Percentiles rank a stretch among this genome's conserved stretches.
phyloP scores from a whole-genome alignment of 2,329 filamentous ascomycete genomes.

The Acrocalymma vagum region DNA sequence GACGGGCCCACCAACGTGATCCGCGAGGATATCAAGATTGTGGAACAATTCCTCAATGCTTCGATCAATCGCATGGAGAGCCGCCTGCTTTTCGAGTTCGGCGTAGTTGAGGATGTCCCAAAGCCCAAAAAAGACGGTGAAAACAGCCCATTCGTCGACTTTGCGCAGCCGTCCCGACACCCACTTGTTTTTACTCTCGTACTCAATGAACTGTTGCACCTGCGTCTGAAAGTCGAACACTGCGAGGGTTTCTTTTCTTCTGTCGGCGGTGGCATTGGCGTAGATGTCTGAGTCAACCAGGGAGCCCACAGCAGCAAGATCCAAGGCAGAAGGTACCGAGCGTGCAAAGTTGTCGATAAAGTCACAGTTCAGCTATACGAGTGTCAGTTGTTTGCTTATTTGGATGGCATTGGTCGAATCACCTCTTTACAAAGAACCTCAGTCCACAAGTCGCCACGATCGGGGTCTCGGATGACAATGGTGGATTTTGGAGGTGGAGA shows the following conservation, averaged over 20 bases:
- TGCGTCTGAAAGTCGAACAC: conserved; percentile 47
- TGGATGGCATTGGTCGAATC: conserved; percentile 7
- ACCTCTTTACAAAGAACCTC: conserved; percentile 48
- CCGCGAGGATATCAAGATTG: conserved; percentile 42
- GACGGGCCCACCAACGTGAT: conserved; percentile 28
- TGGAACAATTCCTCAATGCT: conserved; percentile 44
- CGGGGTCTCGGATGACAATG: conserved; percentile 32
- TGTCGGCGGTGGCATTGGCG: conserved; percentile 32
- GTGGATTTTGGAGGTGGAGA: conserved; percentile 33
- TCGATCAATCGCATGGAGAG: conserved; percentile 38
- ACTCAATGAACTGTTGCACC: conserved; percentile 45
- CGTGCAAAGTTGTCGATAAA: conserved; percentile 48
- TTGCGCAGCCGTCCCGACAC: conserved; percentile 27
- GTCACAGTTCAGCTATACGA: conserved; percentile 44
- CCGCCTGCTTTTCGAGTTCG: conserved; percentile 32
- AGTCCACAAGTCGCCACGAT: conserved; percentile 44
- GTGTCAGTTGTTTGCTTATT: conserved; percentile 26
- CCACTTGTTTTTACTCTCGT: conserved; percentile 31
- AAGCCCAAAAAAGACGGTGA: conserved; percentile 47
- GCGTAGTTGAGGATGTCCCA: conserved; percentile 48
- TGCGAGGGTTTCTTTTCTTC: conserved; percentile 21
- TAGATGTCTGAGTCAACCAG: conserved; percentile 42
- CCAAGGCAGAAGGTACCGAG: conserved; percentile 31
- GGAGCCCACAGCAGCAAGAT: conserved; percentile 30
- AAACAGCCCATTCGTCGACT: conserved; percentile 40